Percentiles rank a stretch among this genome's conserved stretches.
Conservation (phyloP, 2,329 filamentous ascomycete species). For the Biscogniauxia marginata region DNA sequence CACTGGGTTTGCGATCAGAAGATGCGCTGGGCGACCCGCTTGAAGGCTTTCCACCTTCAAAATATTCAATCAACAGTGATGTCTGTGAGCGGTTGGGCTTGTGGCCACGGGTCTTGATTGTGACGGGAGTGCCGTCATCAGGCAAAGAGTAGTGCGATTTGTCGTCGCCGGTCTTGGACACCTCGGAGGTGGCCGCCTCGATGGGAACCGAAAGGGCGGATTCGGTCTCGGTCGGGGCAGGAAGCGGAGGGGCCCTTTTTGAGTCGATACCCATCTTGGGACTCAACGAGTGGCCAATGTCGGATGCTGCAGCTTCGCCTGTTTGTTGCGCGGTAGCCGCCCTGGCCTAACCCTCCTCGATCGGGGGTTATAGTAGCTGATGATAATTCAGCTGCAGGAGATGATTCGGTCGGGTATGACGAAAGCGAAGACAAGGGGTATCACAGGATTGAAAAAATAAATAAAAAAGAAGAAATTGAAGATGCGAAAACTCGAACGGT, state of each 20-base stretch:
- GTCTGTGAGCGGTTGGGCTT: constrained; percentile 71
- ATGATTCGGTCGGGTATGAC: constrained; percentile 11
- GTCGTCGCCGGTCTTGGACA: constrained; percentile 66
- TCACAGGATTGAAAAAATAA: background rate
- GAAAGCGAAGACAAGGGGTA: constrained; percentile 1
- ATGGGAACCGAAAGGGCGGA: constrained; percentile 57
- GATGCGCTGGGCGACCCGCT: constrained; percentile 51
- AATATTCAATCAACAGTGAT: constrained; percentile 91
- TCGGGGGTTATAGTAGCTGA: constrained; percentile 7
- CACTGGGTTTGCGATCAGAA: constrained; percentile 73
- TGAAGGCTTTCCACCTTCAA: constrained; percentile 70
- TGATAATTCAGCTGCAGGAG: constrained; percentile 13
- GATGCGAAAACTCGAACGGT: constrained; percentile 6
- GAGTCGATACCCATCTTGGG: constrained; percentile 55
- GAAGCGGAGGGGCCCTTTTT: constrained; percentile 64
- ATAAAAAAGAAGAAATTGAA: constrained; percentile 5
- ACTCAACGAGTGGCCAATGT: constrained; percentile 15
- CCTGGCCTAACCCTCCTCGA: constrained; percentile 17
- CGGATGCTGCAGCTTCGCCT: background rate
- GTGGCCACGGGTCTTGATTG: constrained; percentile 75
- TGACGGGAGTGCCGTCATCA: constrained; percentile 87
- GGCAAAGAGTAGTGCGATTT: constrained; percentile 78
- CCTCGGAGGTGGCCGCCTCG: constrained; percentile 62
- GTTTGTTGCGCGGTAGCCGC: constrained; percentile 1
- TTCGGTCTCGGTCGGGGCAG: constrained; percentile 75